Base-by-base conservation (phyloP, 148 eudicot genomes). In the Rhododendron henanense region DNA sequence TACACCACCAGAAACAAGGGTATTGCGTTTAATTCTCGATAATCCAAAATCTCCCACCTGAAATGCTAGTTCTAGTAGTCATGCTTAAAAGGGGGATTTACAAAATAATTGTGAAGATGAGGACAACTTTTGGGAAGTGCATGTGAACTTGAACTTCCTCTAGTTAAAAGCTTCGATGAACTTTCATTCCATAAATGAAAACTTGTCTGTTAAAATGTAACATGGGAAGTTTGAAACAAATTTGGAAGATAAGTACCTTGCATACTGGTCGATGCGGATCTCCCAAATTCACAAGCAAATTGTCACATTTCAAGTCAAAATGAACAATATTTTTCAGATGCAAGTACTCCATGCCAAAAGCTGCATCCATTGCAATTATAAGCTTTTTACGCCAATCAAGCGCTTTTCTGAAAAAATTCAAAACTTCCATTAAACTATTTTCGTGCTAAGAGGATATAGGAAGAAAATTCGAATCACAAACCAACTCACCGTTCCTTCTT, bases 31-130 rank as follows among this genome's bases (percentile, higher is more conserved):
- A 69, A 97, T 95, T 88, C 98, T 95, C 81, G 99, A 97, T 84
- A 97, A 89, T 53, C 99, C 99, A 91, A 95, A 95, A 90, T 97
- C 99, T 79, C 98, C 98, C 88, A 97, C 98, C 99, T 97, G 92
- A 77, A 73, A 86, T 9, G 84, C 41, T 25, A 59, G 59, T 85
- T 18, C 15, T 10, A 59, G 55, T 25, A 77, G 15, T 84, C 31
- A 61, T 28, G 73, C 50, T 77, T 74, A 63, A 31, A 61, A 45
- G 28, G 10, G 59, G 13, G 23, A 59, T 37, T 14, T 31, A 63
- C 5, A 18, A 18, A 79, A 55, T 5, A 45, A 57, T 48, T 59
- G 35, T 16, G 50, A 69, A 69, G 75, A 31, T 28, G 37, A 28
- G 31, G 75, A 69, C 35, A 28, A 67, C 14, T 69, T 63, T 19